Base-by-base conservation (phyloP, 805 yeast species). In the Saccharomycopsis sp. region DNA sequence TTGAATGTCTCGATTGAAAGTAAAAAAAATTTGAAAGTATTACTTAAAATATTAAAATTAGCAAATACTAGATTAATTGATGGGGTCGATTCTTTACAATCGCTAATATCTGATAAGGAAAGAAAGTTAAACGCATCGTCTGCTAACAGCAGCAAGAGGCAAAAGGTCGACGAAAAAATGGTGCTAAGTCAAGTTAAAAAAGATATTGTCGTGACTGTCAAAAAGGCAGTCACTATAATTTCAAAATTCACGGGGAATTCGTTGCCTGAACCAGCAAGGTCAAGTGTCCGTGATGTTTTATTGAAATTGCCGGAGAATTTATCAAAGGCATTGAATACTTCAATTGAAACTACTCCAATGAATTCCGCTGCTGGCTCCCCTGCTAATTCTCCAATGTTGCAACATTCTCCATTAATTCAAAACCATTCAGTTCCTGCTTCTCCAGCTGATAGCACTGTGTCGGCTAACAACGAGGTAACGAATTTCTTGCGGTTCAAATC, bases 141-240 rank as follows among this genome's bases (percentile, higher is more conserved):
- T 11, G 35, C 44, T 4, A 40, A 41, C 37, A 27, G 24, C 24
- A 28, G n/a, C 24, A 39, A 38, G 11, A 29, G 29, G 8, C 40
- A 42, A 26, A 38, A 32, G n/a, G 14, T 21, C 17, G 37, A 38
- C 13, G 22, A 32, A 24, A 41, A 48, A 20, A 50, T 41, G 14
- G 52, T 50, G 35, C 55, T 63, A 11, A 56, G 59, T 7, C 67
- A 77, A 37, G 72, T 89, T 28, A 83, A 85, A 51, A 75, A 79
- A 53, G 98, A 90, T 53, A 86, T 90, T 28, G 81, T 89, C 6
- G 75, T 84, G 0, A 93, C 97, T 0, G 89, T 93, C 21, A 85
- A 86, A 59, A 90, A 87, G 58, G 87, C 88, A 38, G 88, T 89
- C 28, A 77, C 79, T 33, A 77, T 90, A 31, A 84, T 93, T 8